phyloP scores from a whole-genome alignment of 352 stramenopile species.

The Phytophthora pistaciae region DNA sequence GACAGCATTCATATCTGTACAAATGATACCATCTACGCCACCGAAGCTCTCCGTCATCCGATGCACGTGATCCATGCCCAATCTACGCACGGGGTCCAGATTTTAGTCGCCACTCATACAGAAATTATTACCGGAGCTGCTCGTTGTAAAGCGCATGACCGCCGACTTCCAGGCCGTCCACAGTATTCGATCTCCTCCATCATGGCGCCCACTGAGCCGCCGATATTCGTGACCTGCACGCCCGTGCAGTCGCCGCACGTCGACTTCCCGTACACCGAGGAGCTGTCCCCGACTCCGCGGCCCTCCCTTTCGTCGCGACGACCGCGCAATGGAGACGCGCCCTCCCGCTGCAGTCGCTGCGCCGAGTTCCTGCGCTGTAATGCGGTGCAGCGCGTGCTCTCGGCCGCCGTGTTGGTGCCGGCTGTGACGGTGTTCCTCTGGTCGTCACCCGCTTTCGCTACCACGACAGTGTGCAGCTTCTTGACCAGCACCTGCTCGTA shows the following conservation, averaged over 20 bases:
- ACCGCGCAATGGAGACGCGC: slow-evolving; percentile 3
- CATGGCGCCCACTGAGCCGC: neutral
- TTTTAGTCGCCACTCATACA: slow-evolving; percentile 27
- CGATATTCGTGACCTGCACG: slow-evolving; percentile 1
- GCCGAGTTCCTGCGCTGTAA: slow-evolving; percentile 46
- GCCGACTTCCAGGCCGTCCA: neutral
- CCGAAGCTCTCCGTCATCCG: neutral
- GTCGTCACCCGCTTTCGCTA: slow-evolving; percentile 68
- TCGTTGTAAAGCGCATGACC: slow-evolving; percentile 2
- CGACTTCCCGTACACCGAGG: slow-evolving; percentile 12
- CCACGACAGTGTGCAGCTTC: slow-evolving; percentile 67
- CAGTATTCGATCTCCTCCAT: neutral
- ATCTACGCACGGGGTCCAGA: neutral
- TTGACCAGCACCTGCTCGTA: slow-evolving; percentile 66
- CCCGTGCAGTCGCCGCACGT: neutral
- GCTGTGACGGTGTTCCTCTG: slow-evolving; percentile 75
- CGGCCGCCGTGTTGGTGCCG: slow-evolving; percentile 59
- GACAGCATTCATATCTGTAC: slow-evolving; percentile 2
- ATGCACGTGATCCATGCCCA: neutral
- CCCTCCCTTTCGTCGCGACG: slow-evolving; percentile 9
- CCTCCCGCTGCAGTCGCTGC: slow-evolving; percentile 4
- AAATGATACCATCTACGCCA: neutral
- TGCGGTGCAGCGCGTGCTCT: slow-evolving; percentile 67
- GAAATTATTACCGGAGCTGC: neutral
- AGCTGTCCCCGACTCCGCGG: slow-evolving; percentile 7